Conservation (phyloP, 345 rosid species). For the Brassica nigra region DNA sequence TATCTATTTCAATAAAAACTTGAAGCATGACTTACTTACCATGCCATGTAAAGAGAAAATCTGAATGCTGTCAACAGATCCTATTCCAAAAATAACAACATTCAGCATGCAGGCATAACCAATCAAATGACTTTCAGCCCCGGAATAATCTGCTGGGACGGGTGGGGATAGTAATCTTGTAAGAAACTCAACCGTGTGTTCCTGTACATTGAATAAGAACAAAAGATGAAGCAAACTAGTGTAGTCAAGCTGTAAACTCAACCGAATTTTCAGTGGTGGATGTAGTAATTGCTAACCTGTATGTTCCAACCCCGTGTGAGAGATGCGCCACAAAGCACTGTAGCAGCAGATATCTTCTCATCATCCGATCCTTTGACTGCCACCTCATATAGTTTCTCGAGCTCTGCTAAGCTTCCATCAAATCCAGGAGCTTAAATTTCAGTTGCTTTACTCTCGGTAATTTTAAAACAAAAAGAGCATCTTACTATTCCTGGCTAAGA, state of each 20-base stretch:
- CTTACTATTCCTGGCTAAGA: constrained; percentile 72
- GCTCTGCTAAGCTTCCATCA: constrained; percentile 98
- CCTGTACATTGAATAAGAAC: constrained; percentile 53
- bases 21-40: constrained; percentile 49
- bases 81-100: constrained; percentile 83
- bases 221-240: not conserved
- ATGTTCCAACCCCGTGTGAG: constrained; percentile 93
- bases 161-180: constrained; percentile 84
- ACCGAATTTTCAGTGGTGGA: constrained; percentile 6
- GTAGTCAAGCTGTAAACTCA: not conserved
- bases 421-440: constrained; percentile 87
- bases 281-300: constrained; percentile 56
- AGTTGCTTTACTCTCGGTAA: constrained; percentile 78
- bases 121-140: constrained; percentile 71
- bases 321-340: constrained; percentile 94
- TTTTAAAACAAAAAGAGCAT: constrained; percentile 58
- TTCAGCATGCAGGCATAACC: constrained; percentile 77
- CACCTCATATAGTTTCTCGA: constrained; percentile 85
- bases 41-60: constrained; percentile 90
- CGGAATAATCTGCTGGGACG: constrained; percentile 58
- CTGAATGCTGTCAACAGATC: constrained; percentile 88
- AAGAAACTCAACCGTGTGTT: constrained; percentile 78
- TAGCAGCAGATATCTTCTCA: constrained; percentile 91
- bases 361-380: constrained; percentile 83
- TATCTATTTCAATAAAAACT: constrained; percentile 2